Evolutionary conservation across 306 rosid genomes (phyloP).

Genomic region (Fagus sylvatica): DNA sequence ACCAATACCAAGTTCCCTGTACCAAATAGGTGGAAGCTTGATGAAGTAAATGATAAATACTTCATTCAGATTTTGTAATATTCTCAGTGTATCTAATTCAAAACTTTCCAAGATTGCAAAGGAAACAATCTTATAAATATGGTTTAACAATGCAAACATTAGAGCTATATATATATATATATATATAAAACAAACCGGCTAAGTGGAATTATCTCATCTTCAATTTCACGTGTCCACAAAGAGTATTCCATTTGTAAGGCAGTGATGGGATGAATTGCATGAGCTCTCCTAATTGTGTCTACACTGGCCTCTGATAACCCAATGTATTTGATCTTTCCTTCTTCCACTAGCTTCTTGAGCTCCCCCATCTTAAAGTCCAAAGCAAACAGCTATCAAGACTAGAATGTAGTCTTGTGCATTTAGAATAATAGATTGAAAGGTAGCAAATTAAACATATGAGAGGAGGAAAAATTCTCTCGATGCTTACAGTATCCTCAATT

Average conservation of each 20-base stretch:
- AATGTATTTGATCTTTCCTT: slow-evolving; percentile 65
- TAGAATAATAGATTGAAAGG: background rate
- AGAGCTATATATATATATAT: background rate
- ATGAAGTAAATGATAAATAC: background rate
- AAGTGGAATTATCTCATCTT: slow-evolving; percentile 62
- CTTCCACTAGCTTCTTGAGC: slow-evolving; percentile 61
- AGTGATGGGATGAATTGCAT: slow-evolving; percentile 71
- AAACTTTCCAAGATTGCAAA: background rate
- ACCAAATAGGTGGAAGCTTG: background rate
- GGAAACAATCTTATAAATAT: background rate
- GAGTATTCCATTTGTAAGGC: slow-evolving; percentile 83
- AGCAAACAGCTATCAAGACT: background rate
- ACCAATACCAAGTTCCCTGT: slow-evolving; percentile 69
- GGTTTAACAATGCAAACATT: background rate
- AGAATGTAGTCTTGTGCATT: background rate
- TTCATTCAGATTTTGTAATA: background rate
- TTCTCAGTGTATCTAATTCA: background rate
- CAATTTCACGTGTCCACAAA: slow-evolving; percentile 60
- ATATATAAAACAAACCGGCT: slow-evolving; percentile 63
- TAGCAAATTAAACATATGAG: background rate
- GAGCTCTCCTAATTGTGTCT: slow-evolving; percentile 65
- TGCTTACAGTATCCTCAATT: slow-evolving; percentile 70
- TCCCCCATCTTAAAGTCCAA: slow-evolving; percentile 44
- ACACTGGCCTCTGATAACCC: slow-evolving; percentile 59
- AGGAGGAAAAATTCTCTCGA: background rate